A percentile compares a stretch with the other conserved stretches of the same genome.
Evolutionary conservation across 345 rosid species (phyloP).

Genomic region (Rhizophora mangle): DNA sequence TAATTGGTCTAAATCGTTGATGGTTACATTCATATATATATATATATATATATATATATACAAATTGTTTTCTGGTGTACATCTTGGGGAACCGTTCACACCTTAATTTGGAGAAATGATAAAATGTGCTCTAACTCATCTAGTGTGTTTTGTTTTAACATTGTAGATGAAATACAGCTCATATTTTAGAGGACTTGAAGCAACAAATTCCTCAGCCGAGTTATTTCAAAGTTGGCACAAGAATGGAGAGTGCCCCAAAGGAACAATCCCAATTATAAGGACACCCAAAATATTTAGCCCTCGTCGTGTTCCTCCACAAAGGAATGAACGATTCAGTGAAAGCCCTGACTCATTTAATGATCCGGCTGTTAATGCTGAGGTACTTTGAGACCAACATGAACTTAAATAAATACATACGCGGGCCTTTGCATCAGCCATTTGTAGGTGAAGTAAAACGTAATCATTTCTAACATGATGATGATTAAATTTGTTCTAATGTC

Average conservation of each 20-base stretch:
- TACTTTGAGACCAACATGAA: background rate
- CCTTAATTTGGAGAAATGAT: background rate
- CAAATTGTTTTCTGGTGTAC: no score
- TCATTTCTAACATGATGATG: no score
- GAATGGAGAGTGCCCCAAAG: constrained; percentile 26
- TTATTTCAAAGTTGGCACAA: constrained; percentile 17
- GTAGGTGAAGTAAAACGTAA: no score
- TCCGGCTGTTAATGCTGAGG: constrained; percentile 4
- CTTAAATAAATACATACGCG: background rate
- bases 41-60: no score
- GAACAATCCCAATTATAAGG: constrained; percentile 33
- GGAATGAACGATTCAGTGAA: background rate
- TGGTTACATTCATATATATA: no score
- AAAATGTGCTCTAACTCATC: background rate
- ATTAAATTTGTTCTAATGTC: no score
- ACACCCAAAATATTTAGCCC: background rate
- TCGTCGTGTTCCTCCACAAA: background rate
- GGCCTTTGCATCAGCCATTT: no score
- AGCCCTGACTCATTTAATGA: no score
- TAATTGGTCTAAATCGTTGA: no score
- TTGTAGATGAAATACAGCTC: constrained; percentile 18
- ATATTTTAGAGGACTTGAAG: background rate
- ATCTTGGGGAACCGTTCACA: no score
- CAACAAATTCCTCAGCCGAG: background rate
- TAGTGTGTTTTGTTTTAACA: background rate